Conservation (phyloP, 192 early-diverging fungal genomes). For the Coemansia sp. region DNA sequence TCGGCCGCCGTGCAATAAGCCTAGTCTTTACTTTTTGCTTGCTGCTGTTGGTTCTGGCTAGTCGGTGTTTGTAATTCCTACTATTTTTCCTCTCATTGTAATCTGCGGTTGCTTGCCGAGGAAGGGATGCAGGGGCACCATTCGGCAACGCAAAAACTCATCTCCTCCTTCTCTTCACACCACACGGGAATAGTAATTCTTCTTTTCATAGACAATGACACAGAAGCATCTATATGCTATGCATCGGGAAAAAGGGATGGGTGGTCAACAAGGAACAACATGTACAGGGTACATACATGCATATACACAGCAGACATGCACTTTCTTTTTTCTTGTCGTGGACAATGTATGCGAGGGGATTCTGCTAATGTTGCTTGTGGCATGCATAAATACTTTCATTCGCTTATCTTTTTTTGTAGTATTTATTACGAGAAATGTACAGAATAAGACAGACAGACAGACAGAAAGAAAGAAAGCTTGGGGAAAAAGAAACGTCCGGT, state of each 20-base stretch:
- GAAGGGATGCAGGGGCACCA: no score
- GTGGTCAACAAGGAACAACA: not conserved
- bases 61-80: no score
- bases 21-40: no score
- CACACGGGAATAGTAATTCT: not conserved
- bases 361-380: no score
- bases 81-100: no score
- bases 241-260: not conserved
- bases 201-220: not conserved
- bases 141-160: no score
- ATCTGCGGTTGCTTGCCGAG: no score
- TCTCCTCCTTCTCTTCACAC: no score
- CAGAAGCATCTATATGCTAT: not conserved
- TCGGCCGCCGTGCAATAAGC: not conserved
- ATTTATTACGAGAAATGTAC: slow-evolving; percentile 3
- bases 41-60: no score
- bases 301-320: not conserved
- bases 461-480: not conserved
- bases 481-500: no score
- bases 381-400: not conserved
- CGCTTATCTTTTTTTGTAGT: not conserved
- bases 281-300: not conserved
- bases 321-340: not conserved
- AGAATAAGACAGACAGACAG: not conserved
- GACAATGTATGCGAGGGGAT: not conserved